Conservation (phyloP, 2,329 filamentous ascomycete genomes). For the Monosporascus sp. region DNA sequence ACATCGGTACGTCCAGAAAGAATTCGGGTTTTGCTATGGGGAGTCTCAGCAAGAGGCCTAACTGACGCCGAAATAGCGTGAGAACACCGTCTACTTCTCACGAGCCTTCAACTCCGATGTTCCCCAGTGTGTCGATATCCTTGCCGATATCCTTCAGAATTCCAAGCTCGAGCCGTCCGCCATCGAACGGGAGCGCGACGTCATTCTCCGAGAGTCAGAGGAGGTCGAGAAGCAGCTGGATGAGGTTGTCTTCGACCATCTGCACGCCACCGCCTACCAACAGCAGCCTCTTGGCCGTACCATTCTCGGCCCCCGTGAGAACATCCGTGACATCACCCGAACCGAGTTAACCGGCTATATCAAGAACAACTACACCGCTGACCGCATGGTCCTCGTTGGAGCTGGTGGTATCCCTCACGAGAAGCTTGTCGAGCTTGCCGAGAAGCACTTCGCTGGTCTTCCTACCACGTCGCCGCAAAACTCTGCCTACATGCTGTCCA, state of each 20-base stretch:
- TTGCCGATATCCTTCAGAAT: conserved; percentile 98
- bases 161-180: conserved; percentile 91
- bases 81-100: conserved; percentile 99
- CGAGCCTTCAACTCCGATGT: conserved; percentile 99
- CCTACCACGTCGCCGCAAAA: conserved; percentile 70
- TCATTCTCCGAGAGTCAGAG: conserved; percentile 97
- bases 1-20: conserved; percentile 72
- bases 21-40: background rate
- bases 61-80: conserved; percentile 53
- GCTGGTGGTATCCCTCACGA: conserved; percentile 91
- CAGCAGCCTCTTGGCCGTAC: conserved; percentile 93
- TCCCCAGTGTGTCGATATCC: conserved; percentile 92
- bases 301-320: conserved; percentile 95
- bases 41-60: too few species aligned
- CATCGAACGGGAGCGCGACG: conserved; percentile 96
- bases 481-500: conserved; percentile 69
- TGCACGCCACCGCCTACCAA: conserved; percentile 97
- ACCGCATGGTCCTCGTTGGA: conserved; percentile 98
- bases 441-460: conserved; percentile 86
- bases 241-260: conserved; percentile 98
- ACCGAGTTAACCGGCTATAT: conserved; percentile 93
- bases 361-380: conserved; percentile 98
- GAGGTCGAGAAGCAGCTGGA: conserved; percentile 99
- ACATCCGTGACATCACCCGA: conserved; percentile 93
- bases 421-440: conserved; percentile 89